phyloP scores from a whole-genome alignment of 495 filamentous ascomycete species.

The Usnea hakonensis region DNA sequence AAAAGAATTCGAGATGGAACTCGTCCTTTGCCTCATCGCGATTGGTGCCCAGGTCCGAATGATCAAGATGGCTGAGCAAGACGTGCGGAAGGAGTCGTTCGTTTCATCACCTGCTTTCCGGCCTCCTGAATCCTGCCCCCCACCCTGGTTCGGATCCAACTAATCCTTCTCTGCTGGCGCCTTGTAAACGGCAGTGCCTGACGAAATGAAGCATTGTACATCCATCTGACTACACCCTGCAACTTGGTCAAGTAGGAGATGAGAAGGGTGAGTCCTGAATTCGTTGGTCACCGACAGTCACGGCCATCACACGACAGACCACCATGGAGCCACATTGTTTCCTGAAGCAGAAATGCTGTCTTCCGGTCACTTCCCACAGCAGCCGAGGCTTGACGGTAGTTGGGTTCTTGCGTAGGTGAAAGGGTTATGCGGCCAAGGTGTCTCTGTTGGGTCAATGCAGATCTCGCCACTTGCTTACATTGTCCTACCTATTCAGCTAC shows the following conservation, averaged over 20 bases:
- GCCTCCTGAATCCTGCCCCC: constrained; percentile 1
- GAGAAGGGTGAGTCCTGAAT: background rate
- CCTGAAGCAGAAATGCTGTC: background rate
- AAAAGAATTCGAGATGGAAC: background rate
- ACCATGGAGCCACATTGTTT: background rate
- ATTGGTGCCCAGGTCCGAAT: constrained; percentile 5
- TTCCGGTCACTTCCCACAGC: background rate
- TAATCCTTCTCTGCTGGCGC: background rate
- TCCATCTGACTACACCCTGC: background rate
- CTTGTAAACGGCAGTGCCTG: background rate
- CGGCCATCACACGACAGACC: background rate
- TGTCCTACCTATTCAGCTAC: background rate
- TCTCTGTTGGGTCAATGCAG: background rate
- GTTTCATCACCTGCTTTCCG: constrained; percentile 6
- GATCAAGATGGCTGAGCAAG: background rate
- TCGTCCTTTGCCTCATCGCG: background rate
- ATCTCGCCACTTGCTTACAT: background rate
- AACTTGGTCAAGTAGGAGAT: background rate
- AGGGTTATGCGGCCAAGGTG: background rate
- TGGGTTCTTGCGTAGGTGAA: background rate
- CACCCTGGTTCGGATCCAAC: background rate
- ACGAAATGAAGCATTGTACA: background rate
- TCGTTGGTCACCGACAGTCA: background rate
- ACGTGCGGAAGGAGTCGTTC: background rate
- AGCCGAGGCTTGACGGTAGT: constrained; percentile 1